Conservation (phyloP, 1,284 basidiomycete genomes). For the Cryptococcus sp. region DNA sequence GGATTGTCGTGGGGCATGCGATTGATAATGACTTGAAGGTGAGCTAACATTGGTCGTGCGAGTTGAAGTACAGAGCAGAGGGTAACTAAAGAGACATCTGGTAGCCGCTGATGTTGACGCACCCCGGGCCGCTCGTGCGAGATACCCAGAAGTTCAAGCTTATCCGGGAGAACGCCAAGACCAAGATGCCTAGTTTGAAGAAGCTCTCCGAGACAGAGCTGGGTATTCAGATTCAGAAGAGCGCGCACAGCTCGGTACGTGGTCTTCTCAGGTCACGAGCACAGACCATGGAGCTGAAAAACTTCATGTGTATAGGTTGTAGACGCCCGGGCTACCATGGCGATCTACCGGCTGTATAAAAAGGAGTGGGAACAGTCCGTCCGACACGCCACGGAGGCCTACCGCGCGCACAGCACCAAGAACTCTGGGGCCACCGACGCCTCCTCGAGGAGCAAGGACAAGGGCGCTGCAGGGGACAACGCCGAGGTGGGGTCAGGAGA, state of each 20-base stretch:
- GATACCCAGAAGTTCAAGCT: constrained; percentile 71
- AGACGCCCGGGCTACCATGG: constrained; percentile 95
- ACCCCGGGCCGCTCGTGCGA: constrained; percentile 71
- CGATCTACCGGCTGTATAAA: constrained; percentile 82
- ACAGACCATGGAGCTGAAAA: neutral
- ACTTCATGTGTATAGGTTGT: constrained; percentile 60
- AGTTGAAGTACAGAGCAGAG: neutral
- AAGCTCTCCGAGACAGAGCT: constrained; percentile 79
- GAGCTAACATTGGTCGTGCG: constrained; percentile 14
- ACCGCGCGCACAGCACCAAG: constrained; percentile 23
- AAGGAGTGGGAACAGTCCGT: constrained; percentile 71
- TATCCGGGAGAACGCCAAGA: constrained; percentile 56
- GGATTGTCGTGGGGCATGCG: constrained; percentile 90
- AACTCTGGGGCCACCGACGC: constrained; percentile 8
- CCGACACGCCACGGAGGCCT: constrained; percentile 40
- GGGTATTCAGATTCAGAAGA: constrained; percentile 76
- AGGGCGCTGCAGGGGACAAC: constrained; percentile 26
- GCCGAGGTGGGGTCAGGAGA: constrained; percentile 33
- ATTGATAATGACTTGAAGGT: constrained; percentile 88
- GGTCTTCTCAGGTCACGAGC: neutral
- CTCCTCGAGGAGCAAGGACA: constrained; percentile 19
- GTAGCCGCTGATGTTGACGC: constrained; percentile 82
- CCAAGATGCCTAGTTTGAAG: constrained; percentile 69
- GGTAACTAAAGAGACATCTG: neutral
- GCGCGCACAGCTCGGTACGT: constrained; percentile 79